Conservation (phyloP, 192 early-diverging fungal species). For the Entomortierella lignicola region DNA sequence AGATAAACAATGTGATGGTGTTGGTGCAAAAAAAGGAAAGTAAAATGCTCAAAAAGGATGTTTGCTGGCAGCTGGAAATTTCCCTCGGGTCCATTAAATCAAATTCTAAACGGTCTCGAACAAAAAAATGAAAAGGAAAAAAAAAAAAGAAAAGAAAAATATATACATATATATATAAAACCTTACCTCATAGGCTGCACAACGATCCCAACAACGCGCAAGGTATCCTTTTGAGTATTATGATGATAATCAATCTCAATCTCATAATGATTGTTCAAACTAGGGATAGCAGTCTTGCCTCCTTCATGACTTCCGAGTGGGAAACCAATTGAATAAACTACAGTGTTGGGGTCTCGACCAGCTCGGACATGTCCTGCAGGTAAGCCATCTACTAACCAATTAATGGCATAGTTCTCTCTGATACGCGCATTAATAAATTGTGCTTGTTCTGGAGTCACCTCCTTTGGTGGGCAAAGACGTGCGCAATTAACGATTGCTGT, state of each 20-base stretch:
- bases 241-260: slow-evolving; percentile 87
- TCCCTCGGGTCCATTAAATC: too few species aligned
- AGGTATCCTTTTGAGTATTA: slow-evolving; percentile 64
- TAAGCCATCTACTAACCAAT: slow-evolving; percentile 94
- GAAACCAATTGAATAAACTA: slow-evolving; percentile 85
- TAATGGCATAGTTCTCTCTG: slow-evolving; percentile 78
- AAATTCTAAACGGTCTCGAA: background rate
- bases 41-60: too few species aligned
- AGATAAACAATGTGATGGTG: too few species aligned
- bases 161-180: too few species aligned
- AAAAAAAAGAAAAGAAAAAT: background rate
- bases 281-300: slow-evolving; percentile 1
- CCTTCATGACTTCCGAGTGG: slow-evolving; percentile 68
- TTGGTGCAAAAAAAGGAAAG: too few species aligned
- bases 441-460: slow-evolving; percentile 81
- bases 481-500: slow-evolving; percentile 61
- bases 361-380: slow-evolving; percentile 79
- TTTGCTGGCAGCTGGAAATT: too few species aligned
- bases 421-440: slow-evolving; percentile 90
- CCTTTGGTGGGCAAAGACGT: slow-evolving; percentile 67
- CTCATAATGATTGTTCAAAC: slow-evolving; percentile 90
- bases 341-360: slow-evolving; percentile 61
- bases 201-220: slow-evolving; percentile 92
- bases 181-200: slow-evolving; percentile 75
- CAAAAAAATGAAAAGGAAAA: background rate